Evolutionary conservation across 1,284 basidiomycete species (phyloP).

Genomic region (Cerrena zonata): DNA sequence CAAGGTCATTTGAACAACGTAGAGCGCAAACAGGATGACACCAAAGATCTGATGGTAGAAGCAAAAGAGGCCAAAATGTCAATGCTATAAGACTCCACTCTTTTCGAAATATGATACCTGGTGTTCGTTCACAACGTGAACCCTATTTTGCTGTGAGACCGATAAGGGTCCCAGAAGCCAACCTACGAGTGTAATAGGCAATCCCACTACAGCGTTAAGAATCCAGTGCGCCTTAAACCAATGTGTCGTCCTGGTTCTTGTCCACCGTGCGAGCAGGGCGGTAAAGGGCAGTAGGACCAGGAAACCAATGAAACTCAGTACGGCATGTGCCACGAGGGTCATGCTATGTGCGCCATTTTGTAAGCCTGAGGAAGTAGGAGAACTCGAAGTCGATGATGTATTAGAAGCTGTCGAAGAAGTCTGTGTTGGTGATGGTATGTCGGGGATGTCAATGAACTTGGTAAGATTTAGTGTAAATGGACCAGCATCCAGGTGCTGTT

Average conservation of each 20-base stretch:
- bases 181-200: slow-evolving; percentile 48
- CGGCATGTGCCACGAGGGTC: slow-evolving; percentile 48
- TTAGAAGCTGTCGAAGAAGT: slow-evolving; percentile 2
- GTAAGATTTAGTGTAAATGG: slow-evolving; percentile 40
- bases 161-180: slow-evolving; percentile 47
- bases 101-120: slow-evolving; percentile 30
- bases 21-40: slow-evolving; percentile 47
- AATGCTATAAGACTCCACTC: neutral
- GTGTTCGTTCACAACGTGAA: slow-evolving; percentile 44
- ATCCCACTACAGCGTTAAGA: slow-evolving; percentile 40
- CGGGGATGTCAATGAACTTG: slow-evolving; percentile 23
- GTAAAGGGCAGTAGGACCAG: slow-evolving; percentile 56
- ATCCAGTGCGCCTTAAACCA: slow-evolving; percentile 59
- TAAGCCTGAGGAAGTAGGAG: slow-evolving; percentile 9
- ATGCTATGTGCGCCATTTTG: slow-evolving; percentile 26
- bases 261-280: slow-evolving; percentile 55
- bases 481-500: slow-evolving; percentile 44
- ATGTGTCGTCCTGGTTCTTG: slow-evolving; percentile 45
- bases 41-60: slow-evolving; percentile 43
- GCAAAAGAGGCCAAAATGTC: no score
- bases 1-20: slow-evolving; percentile 48
- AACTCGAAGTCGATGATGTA: neutral
- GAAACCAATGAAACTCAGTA: slow-evolving; percentile 51
- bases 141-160: slow-evolving; percentile 38
- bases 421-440: neutral